Evolutionary conservation across 257 asterid species (phyloP).

Genomic region (Parsonsia alboflavescens): DNA sequence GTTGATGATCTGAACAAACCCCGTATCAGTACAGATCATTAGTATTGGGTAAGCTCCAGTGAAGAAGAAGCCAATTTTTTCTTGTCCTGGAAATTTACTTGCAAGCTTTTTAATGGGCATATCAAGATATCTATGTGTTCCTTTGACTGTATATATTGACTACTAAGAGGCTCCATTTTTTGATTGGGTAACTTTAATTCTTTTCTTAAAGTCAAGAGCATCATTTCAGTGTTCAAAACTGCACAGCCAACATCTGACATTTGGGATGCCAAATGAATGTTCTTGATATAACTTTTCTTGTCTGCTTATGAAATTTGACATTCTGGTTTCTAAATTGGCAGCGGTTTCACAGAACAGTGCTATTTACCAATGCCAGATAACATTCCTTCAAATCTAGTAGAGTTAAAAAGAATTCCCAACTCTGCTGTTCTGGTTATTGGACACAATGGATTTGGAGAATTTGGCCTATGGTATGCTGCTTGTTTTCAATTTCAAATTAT

Average conservation of each 20-base stretch:
- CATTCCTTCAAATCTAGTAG: constrained; percentile 51
- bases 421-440: constrained; percentile 63
- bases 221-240: not conserved
- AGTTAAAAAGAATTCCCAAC: constrained; percentile 69
- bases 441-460: constrained; percentile 78
- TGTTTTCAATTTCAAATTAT: constrained; percentile 13
- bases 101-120: not conserved
- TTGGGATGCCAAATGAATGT: not conserved
- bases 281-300: not conserved
- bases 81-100: not conserved
- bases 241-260: not conserved
- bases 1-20: not conserved
- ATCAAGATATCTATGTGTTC: not conserved
- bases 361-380: constrained; percentile 55
- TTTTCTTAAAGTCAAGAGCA: not conserved
- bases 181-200: not conserved
- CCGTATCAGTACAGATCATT: not conserved
- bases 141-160: not conserved
- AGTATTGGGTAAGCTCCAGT: not conserved
- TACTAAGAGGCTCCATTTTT: not conserved
- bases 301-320: not conserved
- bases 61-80: not conserved
- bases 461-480: constrained; percentile 64
- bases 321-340: constrained; percentile 42
- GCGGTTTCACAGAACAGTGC: constrained; percentile 49